These are phyloP conservation scores for Penicillium sp. DNA, from an alignment of 2,329 filamentous ascomycete genomes.

Conservation along the genomic window DNA sequence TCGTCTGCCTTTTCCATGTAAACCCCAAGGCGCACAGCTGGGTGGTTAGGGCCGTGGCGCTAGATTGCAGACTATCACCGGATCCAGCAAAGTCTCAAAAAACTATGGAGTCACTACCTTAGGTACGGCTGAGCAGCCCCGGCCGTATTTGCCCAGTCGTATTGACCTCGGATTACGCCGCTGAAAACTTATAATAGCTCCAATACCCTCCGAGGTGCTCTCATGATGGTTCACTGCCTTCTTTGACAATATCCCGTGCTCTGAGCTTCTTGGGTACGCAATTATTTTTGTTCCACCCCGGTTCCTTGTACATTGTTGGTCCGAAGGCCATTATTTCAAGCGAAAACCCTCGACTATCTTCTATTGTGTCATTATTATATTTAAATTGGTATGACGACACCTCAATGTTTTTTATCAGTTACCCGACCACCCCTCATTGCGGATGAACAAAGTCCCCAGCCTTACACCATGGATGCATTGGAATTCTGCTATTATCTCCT, in stretches of 20 bases:
- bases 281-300: neutral
- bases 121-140: constrained; percentile 13
- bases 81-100: constrained; percentile 5
- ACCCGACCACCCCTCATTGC: neutral
- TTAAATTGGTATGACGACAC: constrained; percentile 4
- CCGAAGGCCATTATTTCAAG: neutral
- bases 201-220: constrained; percentile 16
- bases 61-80: constrained; percentile 8
- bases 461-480: neutral
- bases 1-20: constrained; percentile 9
- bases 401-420: neutral
- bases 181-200: constrained; percentile 20
- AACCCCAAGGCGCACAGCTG: constrained; percentile 8
- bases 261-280: neutral
- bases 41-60: constrained; percentile 18
- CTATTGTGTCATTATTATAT: neutral
- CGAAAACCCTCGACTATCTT: neutral
- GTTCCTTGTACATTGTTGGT: neutral
- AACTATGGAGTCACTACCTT: constrained; percentile 11
- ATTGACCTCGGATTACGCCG: constrained; percentile 2
- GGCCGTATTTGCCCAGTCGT: constrained; percentile 10
- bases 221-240: constrained; percentile 8
- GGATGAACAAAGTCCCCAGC: neutral
- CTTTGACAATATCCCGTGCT: constrained; percentile 3
- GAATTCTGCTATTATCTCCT: neutral